Evolutionary conservation across 148 eudicot genomes (phyloP).

Genomic region (Cornus controversa): DNA sequence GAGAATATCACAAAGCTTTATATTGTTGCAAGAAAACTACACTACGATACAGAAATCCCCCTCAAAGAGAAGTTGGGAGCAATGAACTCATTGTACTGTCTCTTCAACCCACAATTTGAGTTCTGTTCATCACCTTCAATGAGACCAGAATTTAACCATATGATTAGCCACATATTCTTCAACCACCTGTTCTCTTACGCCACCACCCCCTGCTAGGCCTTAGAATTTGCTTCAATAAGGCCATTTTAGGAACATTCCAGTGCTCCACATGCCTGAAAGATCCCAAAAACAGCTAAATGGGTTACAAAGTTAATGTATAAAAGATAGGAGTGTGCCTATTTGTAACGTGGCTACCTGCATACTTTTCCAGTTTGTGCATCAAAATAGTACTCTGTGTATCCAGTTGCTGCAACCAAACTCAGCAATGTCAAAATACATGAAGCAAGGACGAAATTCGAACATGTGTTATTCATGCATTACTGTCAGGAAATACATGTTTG

Average conservation of each 20-base stretch:
- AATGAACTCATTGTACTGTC: background rate
- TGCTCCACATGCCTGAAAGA: conserved; percentile 83
- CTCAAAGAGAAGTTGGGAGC: background rate
- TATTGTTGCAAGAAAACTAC: background rate
- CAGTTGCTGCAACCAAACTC: conserved; percentile 69
- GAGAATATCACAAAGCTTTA: background rate
- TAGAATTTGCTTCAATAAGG: conserved; percentile 77
- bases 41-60: background rate
- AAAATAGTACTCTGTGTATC: conserved; percentile 87
- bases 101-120: background rate
- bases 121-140: background rate
- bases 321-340: background rate
- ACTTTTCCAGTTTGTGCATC: conserved; percentile 77
- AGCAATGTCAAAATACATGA: background rate
- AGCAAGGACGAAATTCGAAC: background rate
- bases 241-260: conserved; percentile 99
- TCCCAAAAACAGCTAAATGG: conserved; percentile 3
- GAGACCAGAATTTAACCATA: background rate
- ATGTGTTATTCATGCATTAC: background rate
- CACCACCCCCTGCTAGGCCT: conserved; percentile 59
- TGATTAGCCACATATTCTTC: background rate
- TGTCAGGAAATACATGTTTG: background rate
- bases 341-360: conserved; percentile 44
- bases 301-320: background rate
- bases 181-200: conserved; percentile 10